Percentiles rank a stretch among this genome's conserved stretches.
These are phyloP conservation scores for Nakazawaea peltata DNA, from an alignment of 805 yeast genomes.

Conservation along the genomic window DNA sequence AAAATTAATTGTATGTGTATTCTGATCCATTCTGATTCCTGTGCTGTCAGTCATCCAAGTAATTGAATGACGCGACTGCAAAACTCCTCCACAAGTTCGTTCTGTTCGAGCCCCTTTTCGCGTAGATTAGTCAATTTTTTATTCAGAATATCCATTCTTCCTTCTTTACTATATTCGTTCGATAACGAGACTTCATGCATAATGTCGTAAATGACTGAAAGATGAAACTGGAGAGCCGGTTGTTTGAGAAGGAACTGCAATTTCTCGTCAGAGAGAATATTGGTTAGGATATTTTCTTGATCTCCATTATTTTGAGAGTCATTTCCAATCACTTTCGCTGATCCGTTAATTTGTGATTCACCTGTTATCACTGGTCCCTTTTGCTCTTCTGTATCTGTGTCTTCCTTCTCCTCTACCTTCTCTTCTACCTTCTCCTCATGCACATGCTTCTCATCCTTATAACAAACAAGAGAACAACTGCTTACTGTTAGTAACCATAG, in stretches of 20 bases:
- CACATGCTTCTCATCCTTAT: slow-evolving; percentile 34
- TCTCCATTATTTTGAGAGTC: background rate
- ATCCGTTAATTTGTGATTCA: background rate
- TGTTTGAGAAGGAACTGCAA: slow-evolving; percentile 39
- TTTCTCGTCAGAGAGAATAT: slow-evolving; percentile 30
- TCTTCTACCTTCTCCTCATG: slow-evolving; percentile 15
- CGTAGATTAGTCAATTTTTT: slow-evolving; percentile 55
- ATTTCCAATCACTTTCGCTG: background rate
- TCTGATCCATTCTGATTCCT: background rate
- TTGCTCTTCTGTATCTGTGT: slow-evolving; percentile 4
- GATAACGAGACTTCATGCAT: slow-evolving; percentile 37
- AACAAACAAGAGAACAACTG: slow-evolving; percentile 57
- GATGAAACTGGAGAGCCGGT: slow-evolving; percentile 49
- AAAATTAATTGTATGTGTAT: slow-evolving; percentile 8
- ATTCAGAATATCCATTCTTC: slow-evolving; percentile 50
- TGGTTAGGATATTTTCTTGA: slow-evolving; percentile 18
- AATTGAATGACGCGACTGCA: slow-evolving; percentile 31
- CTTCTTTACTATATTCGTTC: slow-evolving; percentile 43
- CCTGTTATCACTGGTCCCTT: background rate
- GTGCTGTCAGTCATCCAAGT: slow-evolving; percentile 1
- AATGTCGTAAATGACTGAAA: slow-evolving; percentile 39
- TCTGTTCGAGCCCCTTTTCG: slow-evolving; percentile 56
- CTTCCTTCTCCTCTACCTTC: background rate
- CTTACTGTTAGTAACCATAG: background rate
- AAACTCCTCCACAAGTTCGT: slow-evolving; percentile 66